Conservation (phyloP, 345 rosid genomes). For the Citrus hindsii region DNA sequence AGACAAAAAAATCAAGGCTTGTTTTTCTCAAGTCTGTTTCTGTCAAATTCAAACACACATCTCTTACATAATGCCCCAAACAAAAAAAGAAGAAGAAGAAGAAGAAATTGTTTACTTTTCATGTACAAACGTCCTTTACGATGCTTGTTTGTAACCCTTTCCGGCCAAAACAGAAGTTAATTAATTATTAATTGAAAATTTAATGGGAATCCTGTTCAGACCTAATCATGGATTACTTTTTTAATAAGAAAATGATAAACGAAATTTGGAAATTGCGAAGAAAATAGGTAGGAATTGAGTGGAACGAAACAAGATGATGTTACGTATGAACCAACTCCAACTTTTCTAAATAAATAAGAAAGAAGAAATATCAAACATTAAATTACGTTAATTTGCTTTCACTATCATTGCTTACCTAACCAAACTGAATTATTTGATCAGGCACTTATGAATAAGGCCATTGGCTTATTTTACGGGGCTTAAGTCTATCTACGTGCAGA, state of each 20-base stretch:
- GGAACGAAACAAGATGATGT: not conserved
- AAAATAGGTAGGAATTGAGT: not conserved
- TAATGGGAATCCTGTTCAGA: not conserved
- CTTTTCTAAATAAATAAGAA: not conserved
- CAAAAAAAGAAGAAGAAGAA: too few relatives aligned
- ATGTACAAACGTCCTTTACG: too few relatives aligned
- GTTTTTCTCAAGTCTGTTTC: too few relatives aligned
- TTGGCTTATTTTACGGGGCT: not conserved
- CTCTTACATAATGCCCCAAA: too few relatives aligned
- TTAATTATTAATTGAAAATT: not conserved
- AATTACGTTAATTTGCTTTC: not conserved
- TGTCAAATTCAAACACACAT: too few relatives aligned
- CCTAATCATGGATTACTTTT: not conserved
- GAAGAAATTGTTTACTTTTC: too few relatives aligned
- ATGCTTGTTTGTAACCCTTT: too few relatives aligned
- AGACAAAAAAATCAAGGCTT: too few relatives aligned
- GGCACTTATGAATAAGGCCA: not conserved
- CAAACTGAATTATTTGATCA: constrained; percentile 10
- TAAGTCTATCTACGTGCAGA: not conserved
- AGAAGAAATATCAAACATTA: not conserved
- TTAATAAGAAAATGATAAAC: not conserved
- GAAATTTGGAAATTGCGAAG: too few relatives aligned
- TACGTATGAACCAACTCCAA: not conserved
- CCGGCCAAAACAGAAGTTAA: too few relatives aligned
- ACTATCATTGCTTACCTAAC: constrained; percentile 6